Evolutionary conservation across 129 eudicot genomes (phyloP).

Genomic region (Flaveria trinervia): DNA sequence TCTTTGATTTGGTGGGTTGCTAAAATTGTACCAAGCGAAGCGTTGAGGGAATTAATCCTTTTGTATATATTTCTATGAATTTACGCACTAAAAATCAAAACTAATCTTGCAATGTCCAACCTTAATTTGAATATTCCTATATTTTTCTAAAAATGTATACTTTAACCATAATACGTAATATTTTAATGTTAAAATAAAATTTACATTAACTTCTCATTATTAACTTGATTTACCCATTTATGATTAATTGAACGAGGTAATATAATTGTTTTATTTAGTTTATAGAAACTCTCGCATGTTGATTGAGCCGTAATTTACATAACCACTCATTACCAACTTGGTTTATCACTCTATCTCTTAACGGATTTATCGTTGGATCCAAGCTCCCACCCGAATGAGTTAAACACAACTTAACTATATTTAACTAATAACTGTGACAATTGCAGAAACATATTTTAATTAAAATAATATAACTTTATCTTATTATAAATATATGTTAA

Average conservation of each 20-base stretch:
- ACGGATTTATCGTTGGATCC: too few relatives aligned
- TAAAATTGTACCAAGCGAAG: slow-evolving; percentile 36
- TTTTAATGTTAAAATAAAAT: slow-evolving; percentile 9
- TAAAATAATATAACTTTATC: too few relatives aligned
- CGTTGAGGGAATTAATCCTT: slow-evolving; percentile 32
- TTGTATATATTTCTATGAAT: slow-evolving; percentile 20
- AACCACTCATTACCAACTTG: too few relatives aligned
- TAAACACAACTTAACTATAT: background rate
- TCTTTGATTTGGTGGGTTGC: slow-evolving; percentile 37
- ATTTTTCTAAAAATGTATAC: slow-evolving; percentile 15
- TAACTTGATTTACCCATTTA: background rate
- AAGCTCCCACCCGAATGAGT: background rate
- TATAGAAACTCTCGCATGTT: background rate
- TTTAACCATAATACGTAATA: slow-evolving; percentile 9
- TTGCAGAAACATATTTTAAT: background rate
- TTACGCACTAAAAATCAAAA: slow-evolving; percentile 31
- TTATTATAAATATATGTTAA: background rate
- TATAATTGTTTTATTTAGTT: background rate
- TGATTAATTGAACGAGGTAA: background rate
- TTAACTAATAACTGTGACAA: background rate
- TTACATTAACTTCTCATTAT: background rate
- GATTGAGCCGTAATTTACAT: background rate
- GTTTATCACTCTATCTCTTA: too few relatives aligned
- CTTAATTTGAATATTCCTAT: slow-evolving; percentile 30
- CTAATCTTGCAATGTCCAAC: slow-evolving; percentile 22